A percentile compares a stretch with the other conserved stretches of the same genome.
Conservation (phyloP, 192 early-diverging fungal species). For the Entomortierella beljakovae region DNA sequence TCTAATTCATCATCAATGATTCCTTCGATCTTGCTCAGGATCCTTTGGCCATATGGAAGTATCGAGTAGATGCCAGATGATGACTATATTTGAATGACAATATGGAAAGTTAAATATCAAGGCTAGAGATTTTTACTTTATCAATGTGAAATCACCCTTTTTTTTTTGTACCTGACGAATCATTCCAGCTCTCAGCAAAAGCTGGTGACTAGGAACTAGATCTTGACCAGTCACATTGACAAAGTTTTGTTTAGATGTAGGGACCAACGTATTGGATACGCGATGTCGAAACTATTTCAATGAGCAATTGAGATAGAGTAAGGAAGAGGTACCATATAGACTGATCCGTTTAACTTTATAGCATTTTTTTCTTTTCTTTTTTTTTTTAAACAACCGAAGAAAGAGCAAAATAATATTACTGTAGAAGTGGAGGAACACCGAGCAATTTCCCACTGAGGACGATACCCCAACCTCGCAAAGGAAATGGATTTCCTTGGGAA, state of each 20-base stretch:
- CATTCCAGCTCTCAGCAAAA: constrained; percentile 76
- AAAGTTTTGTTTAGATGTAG: constrained; percentile 51
- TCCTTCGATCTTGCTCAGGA: constrained; percentile 77
- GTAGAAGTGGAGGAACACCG: constrained; percentile 2
- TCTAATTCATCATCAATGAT: constrained; percentile 89
- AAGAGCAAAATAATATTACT: constrained; percentile 1
- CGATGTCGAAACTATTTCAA: constrained; percentile 34
- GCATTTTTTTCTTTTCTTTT: neutral
- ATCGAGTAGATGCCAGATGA: constrained; percentile 86
- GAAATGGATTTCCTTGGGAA: neutral
- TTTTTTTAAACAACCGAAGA: neutral
- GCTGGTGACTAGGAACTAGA: constrained; percentile 62
- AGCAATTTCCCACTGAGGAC: too few species aligned
- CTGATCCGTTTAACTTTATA: neutral
- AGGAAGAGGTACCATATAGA: neutral
- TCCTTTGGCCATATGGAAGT: constrained; percentile 84
- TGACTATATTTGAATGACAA: constrained; percentile 60
- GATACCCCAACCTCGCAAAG: neutral
- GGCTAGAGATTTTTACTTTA: neutral
- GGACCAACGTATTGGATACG: constrained; percentile 37
- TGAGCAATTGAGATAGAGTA: neutral
- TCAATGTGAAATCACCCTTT: neutral
- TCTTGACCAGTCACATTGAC: constrained; percentile 47
- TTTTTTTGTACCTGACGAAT: constrained; percentile 72
- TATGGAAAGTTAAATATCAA: neutral